Base-by-base conservation (phyloP, 1,284 basidiomycete genomes). In the Mycosarcoma mackinlayi region DNA sequence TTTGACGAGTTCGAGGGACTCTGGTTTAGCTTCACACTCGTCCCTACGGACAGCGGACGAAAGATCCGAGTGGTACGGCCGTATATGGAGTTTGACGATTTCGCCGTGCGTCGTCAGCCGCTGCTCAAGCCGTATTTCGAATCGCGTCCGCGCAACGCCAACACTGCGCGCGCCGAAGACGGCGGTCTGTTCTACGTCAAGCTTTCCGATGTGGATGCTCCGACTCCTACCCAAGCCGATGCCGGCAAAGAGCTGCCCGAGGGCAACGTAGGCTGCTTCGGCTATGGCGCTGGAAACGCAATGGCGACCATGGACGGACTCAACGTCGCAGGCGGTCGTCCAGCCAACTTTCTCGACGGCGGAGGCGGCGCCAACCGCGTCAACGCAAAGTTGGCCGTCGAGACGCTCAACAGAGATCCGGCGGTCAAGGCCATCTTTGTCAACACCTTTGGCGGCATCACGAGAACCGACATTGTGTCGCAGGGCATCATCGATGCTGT, bases 241-340 rank as follows among this genome's bases (percentile, higher is more conserved):
- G 21, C 19, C 6, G 48, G 39, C 13, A 37, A 39, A 16, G 31
- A 37, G 6, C 41, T 49, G 21, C 60, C 64, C 7, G 64, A 58
- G 7, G 76, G 74, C 7, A 71, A 76, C 27, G 62, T 78, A 2
- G 76, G 74, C 2, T 72, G 64, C 38, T 78, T 78, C 30, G 76
- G 76, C 3, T 78, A 78, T 44, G 76, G 76, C 10, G 76, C 76
- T 0, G 74, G 76, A 3, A 78, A 71, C 40, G 74, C 66, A 11
- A 78, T 78, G 76, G 74, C 64, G 4, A 78, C 76, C 9, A 71
- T 78, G 65, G 74, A 78, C 45, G 76, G 76, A 3, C 50, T 76
- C 4, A 64, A 59, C 24, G 35, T 51, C 6, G 74, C 58, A 6
- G 74, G 76, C 21, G 76, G 74, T 9, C 8, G 64, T 24, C 74